A percentile compares a stretch with the other conserved stretches of the same genome.
Evolutionary conservation across 306 rosid species (phyloP).

Genomic region (Vachellia collinsii): DNA sequence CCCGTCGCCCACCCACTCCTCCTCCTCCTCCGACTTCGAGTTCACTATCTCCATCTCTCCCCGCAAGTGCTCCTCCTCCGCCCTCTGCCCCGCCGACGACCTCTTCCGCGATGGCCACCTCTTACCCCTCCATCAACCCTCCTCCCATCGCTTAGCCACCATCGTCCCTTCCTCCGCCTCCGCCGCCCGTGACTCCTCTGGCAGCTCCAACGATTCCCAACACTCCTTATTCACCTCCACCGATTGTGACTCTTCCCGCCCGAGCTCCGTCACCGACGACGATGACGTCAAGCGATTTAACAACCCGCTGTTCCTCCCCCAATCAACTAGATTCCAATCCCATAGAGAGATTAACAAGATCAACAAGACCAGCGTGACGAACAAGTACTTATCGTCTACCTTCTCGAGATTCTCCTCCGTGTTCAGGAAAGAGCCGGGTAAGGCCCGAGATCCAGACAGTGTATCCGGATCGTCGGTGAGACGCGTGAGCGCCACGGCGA

Average conservation of each 20-base stretch:
- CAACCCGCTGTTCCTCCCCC: background rate
- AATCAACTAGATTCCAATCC: background rate
- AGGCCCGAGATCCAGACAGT: slow-evolving; percentile 32
- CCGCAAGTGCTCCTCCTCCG: slow-evolving; percentile 58
- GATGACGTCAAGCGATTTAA: slow-evolving; percentile 63
- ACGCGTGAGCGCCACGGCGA: slow-evolving; percentile 64
- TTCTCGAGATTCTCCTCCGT: slow-evolving; percentile 83
- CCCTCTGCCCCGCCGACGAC: slow-evolving; percentile 85
- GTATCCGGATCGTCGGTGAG: slow-evolving; percentile 53
- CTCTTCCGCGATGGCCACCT: slow-evolving; percentile 95
- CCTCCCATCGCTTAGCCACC: slow-evolving; percentile 78
- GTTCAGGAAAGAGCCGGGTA: slow-evolving; percentile 53
- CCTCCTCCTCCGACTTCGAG: slow-evolving; percentile 79
- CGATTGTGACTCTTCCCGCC: slow-evolving; percentile 73
- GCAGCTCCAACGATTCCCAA: slow-evolving; percentile 62
- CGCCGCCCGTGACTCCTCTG: slow-evolving; percentile 81
- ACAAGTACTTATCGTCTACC: slow-evolving; percentile 63
- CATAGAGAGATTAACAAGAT: slow-evolving; percentile 48
- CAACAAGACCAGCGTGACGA: slow-evolving; percentile 13
- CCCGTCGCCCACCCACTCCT: slow-evolving; percentile 72
- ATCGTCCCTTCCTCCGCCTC: slow-evolving; percentile 63
- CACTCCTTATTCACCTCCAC: slow-evolving; percentile 54
- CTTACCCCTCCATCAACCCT: slow-evolving; percentile 80
- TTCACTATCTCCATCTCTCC: slow-evolving; percentile 84
- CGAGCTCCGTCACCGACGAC: slow-evolving; percentile 71